phyloP scores from a whole-genome alignment of 805 yeast genomes.

The Nematodospora valgi region DNA sequence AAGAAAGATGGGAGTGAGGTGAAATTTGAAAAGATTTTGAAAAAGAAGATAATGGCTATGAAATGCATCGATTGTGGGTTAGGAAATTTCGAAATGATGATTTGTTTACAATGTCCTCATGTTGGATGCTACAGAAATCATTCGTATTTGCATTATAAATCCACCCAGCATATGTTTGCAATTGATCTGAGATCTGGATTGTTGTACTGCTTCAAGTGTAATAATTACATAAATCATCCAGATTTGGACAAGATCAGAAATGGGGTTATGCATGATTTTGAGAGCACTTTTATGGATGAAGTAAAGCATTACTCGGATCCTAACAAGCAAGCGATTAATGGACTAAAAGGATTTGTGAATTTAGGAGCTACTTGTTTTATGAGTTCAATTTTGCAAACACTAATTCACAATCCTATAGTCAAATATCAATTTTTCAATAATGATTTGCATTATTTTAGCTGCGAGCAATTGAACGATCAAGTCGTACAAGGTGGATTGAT shows the following conservation, averaged over 20 bases:
- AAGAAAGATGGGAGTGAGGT: constrained; percentile 37
- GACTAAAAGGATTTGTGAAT: constrained; percentile 83
- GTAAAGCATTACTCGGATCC: constrained; percentile 28
- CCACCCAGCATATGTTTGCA: constrained; percentile 34
- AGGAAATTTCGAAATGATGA: constrained; percentile 40
- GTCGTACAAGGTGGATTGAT: constrained; percentile 16
- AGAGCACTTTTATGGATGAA: neutral
- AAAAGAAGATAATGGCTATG: constrained; percentile 42
- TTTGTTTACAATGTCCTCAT: constrained; percentile 73
- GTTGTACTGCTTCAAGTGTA: constrained; percentile 77
- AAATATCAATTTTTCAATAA: constrained; percentile 68
- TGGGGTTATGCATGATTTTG: constrained; percentile 6
- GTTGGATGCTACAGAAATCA: constrained; percentile 56
- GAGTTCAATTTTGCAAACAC: constrained; percentile 86
- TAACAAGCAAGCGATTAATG: constrained; percentile 58
- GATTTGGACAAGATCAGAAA: constrained; percentile 51
- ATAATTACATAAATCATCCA: constrained; percentile 63
- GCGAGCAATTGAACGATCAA: constrained; percentile 33
- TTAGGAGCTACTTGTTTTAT: constrained; percentile 98
- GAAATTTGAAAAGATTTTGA: constrained; percentile 35
- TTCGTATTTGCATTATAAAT: constrained; percentile 29
- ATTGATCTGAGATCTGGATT: constrained; percentile 68
- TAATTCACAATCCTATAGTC: constrained; percentile 86
- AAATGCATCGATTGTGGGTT: constrained; percentile 50
- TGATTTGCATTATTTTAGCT: constrained; percentile 62